Evolutionary conservation across 163 green algal species (phyloP), one percentile per base, ranked within the genome.

Genomic region (Prototheca wickerhamii): DNA sequence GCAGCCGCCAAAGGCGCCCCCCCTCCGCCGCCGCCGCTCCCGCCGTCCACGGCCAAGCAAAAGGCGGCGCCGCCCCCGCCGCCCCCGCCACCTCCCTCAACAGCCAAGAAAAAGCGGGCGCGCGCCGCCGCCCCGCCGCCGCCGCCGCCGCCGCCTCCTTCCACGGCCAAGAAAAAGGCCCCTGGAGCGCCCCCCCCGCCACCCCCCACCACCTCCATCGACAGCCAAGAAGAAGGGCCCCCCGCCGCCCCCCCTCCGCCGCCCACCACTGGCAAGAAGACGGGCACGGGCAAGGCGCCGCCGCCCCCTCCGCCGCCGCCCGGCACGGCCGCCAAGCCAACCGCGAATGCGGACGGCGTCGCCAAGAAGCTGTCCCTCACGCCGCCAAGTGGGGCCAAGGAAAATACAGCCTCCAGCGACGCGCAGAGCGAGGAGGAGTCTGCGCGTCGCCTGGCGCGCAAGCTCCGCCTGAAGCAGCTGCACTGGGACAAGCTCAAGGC

Each of bases 401-500:
- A 49, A 15, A 15, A 10, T 49, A 10, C 40, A 49, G 15, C 10
- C 40, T 23, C 12, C 40, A 49, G 10, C 40, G 40, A 15, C 40
- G 40, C 15, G 40, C 12, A 15, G 40, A 49, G 40, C 40, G 15
- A 49, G 40, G 15, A 10, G 40, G n/a, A n/a, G n/a, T n/a, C n/a
- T n/a, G n/a, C n/a, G n/a, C n/a, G n/a, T n/a, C n/a, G n/a, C n/a
- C 46, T 54, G n/a, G 65, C 71, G 46, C 79, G 85, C 72, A 70
- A 63, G 55, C 70, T 72, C 33, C 70, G 74, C 29, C 74, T 91
- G 20, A 91, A 91, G 75, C 71, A 83, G 71, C 75, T 91, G 72
- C 84, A 91, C 70, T 91, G 84, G 84, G 84, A 89, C 60, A 91
- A 88, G 70, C 76, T 89, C 61, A 78, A 68, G 34, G 56, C 71